A percentile compares a stretch with the other conserved stretches of the same genome.
These are phyloP conservation scores for Centrapalus pauciflorus DNA, from an alignment of 129 eudicot species.

Conservation along the genomic window DNA sequence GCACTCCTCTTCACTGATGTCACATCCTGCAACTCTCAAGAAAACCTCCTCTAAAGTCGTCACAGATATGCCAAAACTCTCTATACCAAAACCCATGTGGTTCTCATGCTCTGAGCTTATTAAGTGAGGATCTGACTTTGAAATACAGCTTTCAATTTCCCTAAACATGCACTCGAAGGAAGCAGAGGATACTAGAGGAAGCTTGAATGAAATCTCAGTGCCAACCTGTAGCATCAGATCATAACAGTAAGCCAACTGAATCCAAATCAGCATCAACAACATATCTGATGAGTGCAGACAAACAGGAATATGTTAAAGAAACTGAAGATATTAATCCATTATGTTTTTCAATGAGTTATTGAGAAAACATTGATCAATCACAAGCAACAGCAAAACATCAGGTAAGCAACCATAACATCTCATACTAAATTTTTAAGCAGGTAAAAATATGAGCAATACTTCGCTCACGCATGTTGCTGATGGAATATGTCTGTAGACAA, in stretches of 20 bases:
- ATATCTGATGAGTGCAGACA: neutral
- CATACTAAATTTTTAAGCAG: conserved; percentile 7
- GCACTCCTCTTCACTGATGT: conserved; percentile 54
- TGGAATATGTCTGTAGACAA: conserved; percentile 84
- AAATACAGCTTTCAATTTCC: conserved; percentile 85
- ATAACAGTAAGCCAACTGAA: conserved; percentile 4
- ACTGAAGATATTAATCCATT: neutral
- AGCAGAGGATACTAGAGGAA: conserved; percentile 85
- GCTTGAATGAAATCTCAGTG: conserved; percentile 91
- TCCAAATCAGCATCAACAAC: neutral
- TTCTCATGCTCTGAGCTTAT: conserved; percentile 31
- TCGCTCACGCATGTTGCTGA: conserved; percentile 94
- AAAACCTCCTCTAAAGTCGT: conserved; percentile 99
- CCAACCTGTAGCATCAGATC: conserved; percentile 64
- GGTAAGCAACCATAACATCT: neutral
- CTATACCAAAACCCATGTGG: conserved; percentile 54
- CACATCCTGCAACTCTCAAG: conserved; percentile 89
- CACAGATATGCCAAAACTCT: conserved; percentile 93
- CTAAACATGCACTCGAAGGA: conserved; percentile 87
- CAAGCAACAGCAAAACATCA: neutral
- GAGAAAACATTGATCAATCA: neutral
- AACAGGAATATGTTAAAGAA: neutral
- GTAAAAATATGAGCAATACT: conserved; percentile 41
- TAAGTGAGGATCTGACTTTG: conserved; percentile 37
- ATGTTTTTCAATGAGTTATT: neutral